These are phyloP conservation scores for Kwoniella sp. DNA, from an alignment of 768 basidiomycete species.

Conservation along the genomic window DNA sequence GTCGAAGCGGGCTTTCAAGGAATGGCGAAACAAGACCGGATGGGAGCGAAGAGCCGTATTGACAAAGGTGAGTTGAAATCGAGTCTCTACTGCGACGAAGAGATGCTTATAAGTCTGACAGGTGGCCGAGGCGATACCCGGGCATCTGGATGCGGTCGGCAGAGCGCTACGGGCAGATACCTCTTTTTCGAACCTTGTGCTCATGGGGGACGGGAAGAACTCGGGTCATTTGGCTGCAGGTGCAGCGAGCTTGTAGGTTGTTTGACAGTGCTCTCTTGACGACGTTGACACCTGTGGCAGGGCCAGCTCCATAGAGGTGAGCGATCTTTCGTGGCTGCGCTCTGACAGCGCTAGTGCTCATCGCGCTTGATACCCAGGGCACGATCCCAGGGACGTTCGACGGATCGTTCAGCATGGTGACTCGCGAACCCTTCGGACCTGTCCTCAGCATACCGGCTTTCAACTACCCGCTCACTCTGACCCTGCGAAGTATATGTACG, in stretches of 20 bases:
- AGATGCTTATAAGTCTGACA: no score
- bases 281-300: not conserved
- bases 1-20: slow-evolving; percentile 15
- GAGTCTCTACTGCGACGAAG: no score
- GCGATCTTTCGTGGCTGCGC: no score
- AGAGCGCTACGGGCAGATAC: slow-evolving; percentile 22
- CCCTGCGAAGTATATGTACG: slow-evolving; percentile 32
- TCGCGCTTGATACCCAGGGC: slow-evolving; percentile 6
- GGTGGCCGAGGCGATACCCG: slow-evolving; percentile 21
- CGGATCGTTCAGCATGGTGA: slow-evolving; percentile 18
- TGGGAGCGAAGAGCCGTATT: slow-evolving; percentile 27
- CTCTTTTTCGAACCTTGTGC: slow-evolving; percentile 17
- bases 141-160: slow-evolving; percentile 1
- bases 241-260: slow-evolving; percentile 22
- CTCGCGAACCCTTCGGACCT: slow-evolving; percentile 41
- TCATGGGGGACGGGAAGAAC: slow-evolving; percentile 18
- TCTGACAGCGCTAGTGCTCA: no score
- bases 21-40: slow-evolving; percentile 24
- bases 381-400: slow-evolving; percentile 35
- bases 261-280: not conserved
- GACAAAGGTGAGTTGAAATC: slow-evolving; percentile 14
- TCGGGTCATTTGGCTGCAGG: slow-evolving; percentile 22
- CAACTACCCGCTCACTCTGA: slow-evolving; percentile 35
- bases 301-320: slow-evolving; percentile 20
- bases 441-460: slow-evolving; percentile 38